Evolutionary conservation across 164 flowering plant genomes (phyloP), one percentile per base, ranked within the genome.

Genomic region (Macadamia integrifolia): DNA sequence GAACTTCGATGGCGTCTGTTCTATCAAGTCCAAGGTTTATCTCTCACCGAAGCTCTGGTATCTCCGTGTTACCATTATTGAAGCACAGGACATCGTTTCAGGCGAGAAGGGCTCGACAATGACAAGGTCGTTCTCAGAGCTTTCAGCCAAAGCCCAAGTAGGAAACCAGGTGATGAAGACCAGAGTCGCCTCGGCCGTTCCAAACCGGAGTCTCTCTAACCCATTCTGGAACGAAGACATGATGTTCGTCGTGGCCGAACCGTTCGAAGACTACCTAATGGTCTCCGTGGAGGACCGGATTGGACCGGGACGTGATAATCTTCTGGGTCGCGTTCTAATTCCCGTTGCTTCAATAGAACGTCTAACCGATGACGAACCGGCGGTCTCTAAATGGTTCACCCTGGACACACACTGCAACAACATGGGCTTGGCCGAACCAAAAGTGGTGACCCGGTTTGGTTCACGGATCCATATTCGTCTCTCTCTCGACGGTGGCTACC

Each of bases 221-320:
- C 79, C 81, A 0, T 29, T 62, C 44, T 93, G 98, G 98, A 87
- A 91, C 32, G 95, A 93, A 57, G 97, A 91, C 53, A 67, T 91
- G 73, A 53, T 79, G 64, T 79, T 79, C 60, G 79, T 79, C 1
- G 79, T 71, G 9, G 75, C 79, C 0, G 79, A 79, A 68, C 81
- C 81, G 6, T 71, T 79, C 3, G 68, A 61, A 61, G 81, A 80
- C 52, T 78, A 55, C 61, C 46, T 93, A 69, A 15, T 87, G 69
- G 66, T 90, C 13, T 72, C 81, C 1, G 75, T 93, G 3, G 97
- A 91, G 79, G 93, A 91, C 62, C 78, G 82, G 3, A 61, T 84
- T 23, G 87, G 66, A 5, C 86, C 86, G 0, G 85, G 81, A 9
- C 69, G 85, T 15, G 96, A 87, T 3, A 89, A 89, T 71, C 74